Conservation (phyloP, 1,284 basidiomycete species). For the Leccinum huronense region DNA sequence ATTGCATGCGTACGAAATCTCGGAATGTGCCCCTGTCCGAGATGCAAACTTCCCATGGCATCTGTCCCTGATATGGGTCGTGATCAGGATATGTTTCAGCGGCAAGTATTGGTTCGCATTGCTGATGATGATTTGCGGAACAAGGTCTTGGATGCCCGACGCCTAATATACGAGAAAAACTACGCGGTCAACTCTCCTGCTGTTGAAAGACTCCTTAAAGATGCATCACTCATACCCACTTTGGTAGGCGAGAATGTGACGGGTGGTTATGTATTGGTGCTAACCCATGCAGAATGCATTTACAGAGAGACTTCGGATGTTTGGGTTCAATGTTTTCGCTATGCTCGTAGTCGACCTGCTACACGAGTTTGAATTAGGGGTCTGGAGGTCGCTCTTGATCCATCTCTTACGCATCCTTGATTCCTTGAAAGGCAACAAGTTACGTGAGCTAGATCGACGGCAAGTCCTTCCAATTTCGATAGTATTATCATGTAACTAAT, state of each 20-base stretch:
- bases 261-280: neutral
- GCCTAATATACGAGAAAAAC: conserved; percentile 19
- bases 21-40: conserved; percentile 35
- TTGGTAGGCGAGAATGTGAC: neutral
- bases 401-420: neutral
- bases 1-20: conserved; percentile 30
- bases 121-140: conserved; percentile 3
- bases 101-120: neutral
- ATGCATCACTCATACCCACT: conserved; percentile 10
- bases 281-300: neutral
- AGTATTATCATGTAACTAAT: neutral
- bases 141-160: conserved; percentile 9
- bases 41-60: conserved; percentile 25
- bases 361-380: neutral
- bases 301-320: conserved; percentile 2
- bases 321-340: neutral
- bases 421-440: neutral
- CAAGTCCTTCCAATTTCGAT: neutral
- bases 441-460: neutral
- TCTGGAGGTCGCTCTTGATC: neutral
- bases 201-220: conserved; percentile 13
- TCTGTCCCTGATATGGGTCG: conserved; percentile 13
- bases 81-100: neutral
- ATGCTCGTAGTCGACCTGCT: neutral
- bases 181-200: conserved; percentile 10